Evolutionary conservation across 2,329 filamentous ascomycete species (phyloP), one percentile per base, ranked within the genome.

Genomic region (Calcarisporium arbuscula): DNA sequence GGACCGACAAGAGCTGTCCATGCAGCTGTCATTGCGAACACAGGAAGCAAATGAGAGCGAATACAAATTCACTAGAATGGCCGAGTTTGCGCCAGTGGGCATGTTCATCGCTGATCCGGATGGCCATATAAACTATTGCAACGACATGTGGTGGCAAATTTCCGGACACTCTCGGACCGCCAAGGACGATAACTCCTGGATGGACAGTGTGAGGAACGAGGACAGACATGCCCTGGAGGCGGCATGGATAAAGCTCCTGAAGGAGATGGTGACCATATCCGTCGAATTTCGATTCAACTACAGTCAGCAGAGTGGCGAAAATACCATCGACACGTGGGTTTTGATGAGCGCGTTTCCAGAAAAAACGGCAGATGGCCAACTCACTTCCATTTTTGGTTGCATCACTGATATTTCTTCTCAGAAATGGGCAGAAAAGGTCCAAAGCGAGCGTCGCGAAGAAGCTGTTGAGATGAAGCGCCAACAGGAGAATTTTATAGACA

Each of bases 331-430:
- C 42, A 86, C 82, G 0, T 89, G 84, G 84, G 82, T 83, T 1
- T 58, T 88, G 19, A 82, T 88, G 67, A 84, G 76, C 36, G 83
- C 82, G 0, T 87, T 82, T 45, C 83, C 83, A 0, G 83, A 89
- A 47, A 81, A 74, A 48, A 70, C 81, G 41, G 61, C 67, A 2
- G 62, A 74, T 19, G 82, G 81, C 4, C 62, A 65, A 19, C 67
- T 88, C 33, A 85, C 85, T 60, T 77, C 80, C 41, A 80, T 88
- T 4, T 88, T 89, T 47, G 84, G 83, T 34, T 84, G 80, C 50
- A 81, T 94, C 33, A 90, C 85, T 0, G 85, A 94, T 50, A 94
- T 94, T 44, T 87, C 82, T 14, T 76, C 83, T 35, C 85, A 92
- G 53, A 94, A 94, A 55, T 82, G 81, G 68, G 85, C 86, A 2